These are phyloP conservation scores for Mentha longifolia DNA, from an alignment of 257 asterid species.

Conservation along the genomic window DNA sequence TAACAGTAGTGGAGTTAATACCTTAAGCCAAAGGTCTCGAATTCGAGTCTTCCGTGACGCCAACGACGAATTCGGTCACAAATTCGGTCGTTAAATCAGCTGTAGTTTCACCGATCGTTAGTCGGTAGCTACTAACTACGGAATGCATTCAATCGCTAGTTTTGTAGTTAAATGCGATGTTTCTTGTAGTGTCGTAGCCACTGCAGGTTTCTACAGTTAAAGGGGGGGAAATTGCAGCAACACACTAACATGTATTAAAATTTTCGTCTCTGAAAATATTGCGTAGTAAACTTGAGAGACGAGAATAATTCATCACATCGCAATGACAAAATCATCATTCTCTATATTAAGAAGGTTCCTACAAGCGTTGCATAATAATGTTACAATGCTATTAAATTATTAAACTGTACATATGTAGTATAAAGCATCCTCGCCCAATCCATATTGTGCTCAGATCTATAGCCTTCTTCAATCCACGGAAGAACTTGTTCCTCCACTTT, in stretches of 20 bases:
- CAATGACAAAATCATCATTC: slow-evolving; percentile 19
- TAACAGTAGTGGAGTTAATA: too few species aligned
- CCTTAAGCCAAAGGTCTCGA: too few species aligned
- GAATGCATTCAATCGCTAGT: too few species aligned
- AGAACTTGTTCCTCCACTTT: slow-evolving; percentile 70
- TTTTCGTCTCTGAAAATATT: slow-evolving; percentile 1
- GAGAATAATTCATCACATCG: slow-evolving; percentile 7
- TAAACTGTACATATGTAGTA: slow-evolving; percentile 37
- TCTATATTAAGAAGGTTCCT: slow-evolving; percentile 19
- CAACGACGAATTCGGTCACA: too few species aligned
- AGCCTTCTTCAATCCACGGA: slow-evolving; percentile 45
- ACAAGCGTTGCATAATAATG: slow-evolving; percentile 25
- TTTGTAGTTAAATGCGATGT: too few species aligned
- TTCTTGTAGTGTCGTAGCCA: too few species aligned
- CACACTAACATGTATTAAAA: background rate
- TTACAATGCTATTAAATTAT: slow-evolving; percentile 26
- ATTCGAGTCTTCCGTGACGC: too few species aligned
- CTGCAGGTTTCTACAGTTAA: too few species aligned
- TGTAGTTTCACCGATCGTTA: too few species aligned
- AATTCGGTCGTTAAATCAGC: too few species aligned
- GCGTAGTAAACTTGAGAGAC: background rate
- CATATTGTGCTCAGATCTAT: slow-evolving; percentile 2
- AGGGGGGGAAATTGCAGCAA: too few species aligned
- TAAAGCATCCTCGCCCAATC: background rate
- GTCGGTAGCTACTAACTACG: too few species aligned